A percentile compares a stretch with the other conserved stretches of the same genome.
Evolutionary conservation across 2,329 filamentous ascomycete genomes (phyloP).

Genomic region (Macrophomina pseudophaseolina): DNA sequence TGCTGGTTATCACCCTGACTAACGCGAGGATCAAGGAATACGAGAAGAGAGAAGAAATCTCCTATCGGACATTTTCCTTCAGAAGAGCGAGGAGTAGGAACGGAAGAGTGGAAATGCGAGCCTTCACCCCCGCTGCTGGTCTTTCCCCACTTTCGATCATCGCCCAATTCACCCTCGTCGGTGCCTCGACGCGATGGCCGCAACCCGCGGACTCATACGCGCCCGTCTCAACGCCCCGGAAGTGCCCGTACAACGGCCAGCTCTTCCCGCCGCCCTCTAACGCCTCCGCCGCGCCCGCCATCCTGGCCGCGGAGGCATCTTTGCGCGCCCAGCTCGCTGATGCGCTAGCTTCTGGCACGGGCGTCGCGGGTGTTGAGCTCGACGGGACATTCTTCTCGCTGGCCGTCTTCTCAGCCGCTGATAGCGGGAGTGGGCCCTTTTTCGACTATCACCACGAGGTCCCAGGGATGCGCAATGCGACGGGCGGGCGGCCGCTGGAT

Average conservation of each 20-base stretch:
- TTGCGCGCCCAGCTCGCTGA: constrained; percentile 14
- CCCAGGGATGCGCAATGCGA: constrained; percentile 33
- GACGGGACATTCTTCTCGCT: constrained; percentile 44
- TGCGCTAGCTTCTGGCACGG: background rate
- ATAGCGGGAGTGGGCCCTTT: constrained; percentile 33
- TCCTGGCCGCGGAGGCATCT: constrained; percentile 19
- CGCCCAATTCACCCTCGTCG: background rate
- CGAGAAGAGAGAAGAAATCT: background rate
- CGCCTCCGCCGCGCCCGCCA: constrained; percentile 6
- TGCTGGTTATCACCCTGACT: too few species aligned
- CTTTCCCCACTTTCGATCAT: too few species aligned
- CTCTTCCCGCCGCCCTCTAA: constrained; percentile 26
- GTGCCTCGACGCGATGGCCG: background rate
- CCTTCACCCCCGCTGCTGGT: background rate
- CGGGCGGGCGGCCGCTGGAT: constrained; percentile 32
- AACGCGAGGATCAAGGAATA: too few species aligned
- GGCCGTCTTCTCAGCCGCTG: constrained; percentile 43
- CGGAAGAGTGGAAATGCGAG: background rate
- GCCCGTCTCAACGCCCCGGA: background rate
- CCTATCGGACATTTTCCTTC: background rate
- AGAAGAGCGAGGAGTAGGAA: background rate
- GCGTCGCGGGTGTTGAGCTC: constrained; percentile 5
- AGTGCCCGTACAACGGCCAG: constrained; percentile 27
- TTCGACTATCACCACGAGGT: constrained; percentile 45
- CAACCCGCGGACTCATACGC: background rate